These are phyloP conservation scores for Suillus variegatus DNA, from an alignment of 768 basidiomycete genomes.

Conservation along the genomic window DNA sequence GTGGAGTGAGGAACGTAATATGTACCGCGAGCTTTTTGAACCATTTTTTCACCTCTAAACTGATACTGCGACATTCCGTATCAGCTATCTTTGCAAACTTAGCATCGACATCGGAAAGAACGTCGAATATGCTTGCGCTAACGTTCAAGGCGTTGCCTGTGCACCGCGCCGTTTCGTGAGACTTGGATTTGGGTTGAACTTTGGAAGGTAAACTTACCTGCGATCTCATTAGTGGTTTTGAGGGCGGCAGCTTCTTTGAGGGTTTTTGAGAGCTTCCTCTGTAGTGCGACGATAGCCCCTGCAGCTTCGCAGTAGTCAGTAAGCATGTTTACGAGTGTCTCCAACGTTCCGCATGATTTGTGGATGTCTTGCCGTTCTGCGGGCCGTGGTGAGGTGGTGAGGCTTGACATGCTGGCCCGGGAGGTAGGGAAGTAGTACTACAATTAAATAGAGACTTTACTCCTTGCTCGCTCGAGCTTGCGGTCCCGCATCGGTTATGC, in stretches of 20 bases:
- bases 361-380: slow-evolving; percentile 74
- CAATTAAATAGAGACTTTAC: neutral
- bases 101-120: slow-evolving; percentile 65
- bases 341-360: slow-evolving; percentile 78
- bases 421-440: neutral
- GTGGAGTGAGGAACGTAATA: slow-evolving; percentile 11
- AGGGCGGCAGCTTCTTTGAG: slow-evolving; percentile 62
- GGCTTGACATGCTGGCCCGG: slow-evolving; percentile 12
- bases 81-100: slow-evolving; percentile 77
- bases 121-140: slow-evolving; percentile 67
- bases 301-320: slow-evolving; percentile 78
- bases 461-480: neutral
- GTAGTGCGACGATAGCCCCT: slow-evolving; percentile 56
- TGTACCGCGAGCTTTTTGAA: slow-evolving; percentile 81
- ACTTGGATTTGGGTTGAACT: neutral
- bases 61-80: slow-evolving; percentile 68
- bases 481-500: neutral
- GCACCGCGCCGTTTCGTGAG: neutral
- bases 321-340: slow-evolving; percentile 62
- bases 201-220: slow-evolving; percentile 46
- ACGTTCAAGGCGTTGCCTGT: slow-evolving; percentile 67
- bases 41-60: slow-evolving; percentile 79
- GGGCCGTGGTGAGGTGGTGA: slow-evolving; percentile 27
- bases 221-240: slow-evolving; percentile 61
- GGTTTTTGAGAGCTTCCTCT: slow-evolving; percentile 77